Evolutionary conservation across 228 moss, liverwort and hornwort genomes (phyloP).

Genomic region (Sphagnum magellanicum): DNA sequence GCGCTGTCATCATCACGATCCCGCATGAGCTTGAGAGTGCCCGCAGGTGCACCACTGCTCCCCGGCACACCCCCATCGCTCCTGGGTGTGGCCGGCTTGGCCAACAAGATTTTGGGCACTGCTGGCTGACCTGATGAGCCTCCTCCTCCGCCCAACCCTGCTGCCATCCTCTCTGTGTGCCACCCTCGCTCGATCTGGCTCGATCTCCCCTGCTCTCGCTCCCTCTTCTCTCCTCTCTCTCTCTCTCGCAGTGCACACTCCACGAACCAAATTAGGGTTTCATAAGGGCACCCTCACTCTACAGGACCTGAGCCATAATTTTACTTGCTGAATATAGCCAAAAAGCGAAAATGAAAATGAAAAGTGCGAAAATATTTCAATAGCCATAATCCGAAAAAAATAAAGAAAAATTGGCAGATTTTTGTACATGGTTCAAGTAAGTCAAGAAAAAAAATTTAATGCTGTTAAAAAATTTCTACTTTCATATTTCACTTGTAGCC

Average conservation of each 20-base stretch:
- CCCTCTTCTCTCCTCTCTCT: not conserved
- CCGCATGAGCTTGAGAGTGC: constrained; percentile 80
- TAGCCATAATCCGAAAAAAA: no score
- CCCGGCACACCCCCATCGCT: constrained; percentile 31
- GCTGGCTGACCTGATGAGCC: constrained; percentile 4
- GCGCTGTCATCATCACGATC: constrained; percentile 81
- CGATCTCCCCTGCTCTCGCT: not conserved
- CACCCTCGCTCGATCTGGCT: not conserved
- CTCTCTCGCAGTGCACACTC: not conserved
- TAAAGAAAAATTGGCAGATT: no score
- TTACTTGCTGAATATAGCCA: no score
- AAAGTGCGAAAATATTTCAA: no score
- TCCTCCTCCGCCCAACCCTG: constrained; percentile 12
- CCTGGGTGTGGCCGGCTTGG: constrained; percentile 66
- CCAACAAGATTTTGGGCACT: constrained; percentile 80
- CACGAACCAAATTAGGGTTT: not conserved
- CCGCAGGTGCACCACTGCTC: constrained; percentile 22
- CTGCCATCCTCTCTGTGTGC: constrained; percentile 1
- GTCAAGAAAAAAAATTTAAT: no score
- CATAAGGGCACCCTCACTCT: no score
- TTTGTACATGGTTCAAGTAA: no score
- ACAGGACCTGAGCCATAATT: no score
- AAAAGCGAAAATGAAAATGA: no score
- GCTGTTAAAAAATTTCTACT: no score
- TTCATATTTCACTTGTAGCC: no score